phyloP scores from a whole-genome alignment of 169 alveolate genomes.

The Eimeria necatrix region DNA sequence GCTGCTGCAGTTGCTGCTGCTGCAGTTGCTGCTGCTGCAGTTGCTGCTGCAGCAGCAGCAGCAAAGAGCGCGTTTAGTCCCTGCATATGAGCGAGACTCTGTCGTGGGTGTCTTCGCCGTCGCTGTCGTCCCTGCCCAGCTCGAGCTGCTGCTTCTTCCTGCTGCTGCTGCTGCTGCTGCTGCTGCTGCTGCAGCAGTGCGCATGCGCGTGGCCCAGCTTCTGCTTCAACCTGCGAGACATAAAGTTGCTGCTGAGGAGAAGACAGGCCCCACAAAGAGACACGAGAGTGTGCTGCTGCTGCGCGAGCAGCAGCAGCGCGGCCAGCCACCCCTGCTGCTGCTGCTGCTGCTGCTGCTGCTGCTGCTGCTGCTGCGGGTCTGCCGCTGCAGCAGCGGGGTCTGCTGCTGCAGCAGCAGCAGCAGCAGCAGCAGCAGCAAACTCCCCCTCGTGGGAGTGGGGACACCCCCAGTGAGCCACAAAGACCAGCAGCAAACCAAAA shows the following conservation, averaged over 20 bases:
- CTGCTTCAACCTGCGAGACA: constrained; percentile 52
- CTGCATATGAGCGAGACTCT: not conserved
- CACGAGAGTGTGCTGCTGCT: constrained; percentile 13
- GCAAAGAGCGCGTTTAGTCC: not conserved
- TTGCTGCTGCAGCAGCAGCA: too few species aligned
- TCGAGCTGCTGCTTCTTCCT: not conserved
- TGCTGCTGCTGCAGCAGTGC: not conserved
- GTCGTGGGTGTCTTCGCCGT: not conserved
- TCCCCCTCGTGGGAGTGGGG: not conserved
- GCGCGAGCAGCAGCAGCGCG: not conserved
- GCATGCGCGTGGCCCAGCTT: not conserved
- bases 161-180: not conserved
- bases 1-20: too few species aligned
- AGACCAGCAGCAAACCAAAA: constrained; percentile 13
- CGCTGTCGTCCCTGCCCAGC: not conserved
- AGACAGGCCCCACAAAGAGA: not conserved
- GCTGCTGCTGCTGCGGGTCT: not conserved
- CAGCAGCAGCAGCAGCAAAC: not conserved
- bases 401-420: not conserved
- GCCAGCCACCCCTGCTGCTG: not conserved
- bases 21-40: too few species aligned
- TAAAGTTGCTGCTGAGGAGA: constrained; percentile 24
- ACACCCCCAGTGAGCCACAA: constrained; percentile 1
- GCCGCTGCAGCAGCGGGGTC: constrained; percentile 1
- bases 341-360: too few species aligned